Base-by-base conservation (phyloP, 2,329 filamentous ascomycete genomes). In the Diaporthe destruens region DNA sequence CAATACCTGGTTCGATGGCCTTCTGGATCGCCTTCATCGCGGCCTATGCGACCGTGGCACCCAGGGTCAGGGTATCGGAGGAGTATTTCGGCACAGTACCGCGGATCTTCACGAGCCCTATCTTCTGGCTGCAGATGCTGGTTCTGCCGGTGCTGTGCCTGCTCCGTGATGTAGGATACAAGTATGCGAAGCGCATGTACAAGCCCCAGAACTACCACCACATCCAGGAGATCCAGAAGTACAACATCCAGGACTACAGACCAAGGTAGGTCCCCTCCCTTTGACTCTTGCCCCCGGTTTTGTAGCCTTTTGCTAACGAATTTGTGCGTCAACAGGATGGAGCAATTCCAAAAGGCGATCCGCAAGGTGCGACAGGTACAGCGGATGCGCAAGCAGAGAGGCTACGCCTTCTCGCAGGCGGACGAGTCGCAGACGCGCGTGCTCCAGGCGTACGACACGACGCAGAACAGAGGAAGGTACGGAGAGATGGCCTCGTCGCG, bases 301-400 rank as follows among this genome's bases (percentile, higher is more conserved):
- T 14, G 9, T 12, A 23, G 16, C 34, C 7, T 5, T 20, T 59
- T 57, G 42, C 54, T 59, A n/a, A 59, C 29, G 2, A 16, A 2
- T 11, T 11, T 2, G 6, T 20, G 8, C 32, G 6, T 34, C 47
- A 44, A 11, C 75, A 96, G 94, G 80, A 99, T 99, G 96, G 96
- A 99, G 80, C 96, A 99, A 84, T 99, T 99, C 87, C 96, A 99
- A 85, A 99, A 99, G 84, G 96, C 96, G 29, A 98, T 99, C 80
- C 93, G 96, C 79, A 99, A 99, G 85, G 96, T 99, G 69, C 91
- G 96, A 67, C 96, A 99, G 84, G 96, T 98, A 53, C 96, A 98
- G 85, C 93, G 96, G 76, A 99, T 98, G 96, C 94, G 96, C 81
- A 99, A 99, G 85, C 96, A 99, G 85, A 93, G 96, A 80, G 96